Evolutionary conservation across 2,329 filamentous ascomycete genomes (phyloP).

Genomic region (Immersiporthe knoxdaviesiana): DNA sequence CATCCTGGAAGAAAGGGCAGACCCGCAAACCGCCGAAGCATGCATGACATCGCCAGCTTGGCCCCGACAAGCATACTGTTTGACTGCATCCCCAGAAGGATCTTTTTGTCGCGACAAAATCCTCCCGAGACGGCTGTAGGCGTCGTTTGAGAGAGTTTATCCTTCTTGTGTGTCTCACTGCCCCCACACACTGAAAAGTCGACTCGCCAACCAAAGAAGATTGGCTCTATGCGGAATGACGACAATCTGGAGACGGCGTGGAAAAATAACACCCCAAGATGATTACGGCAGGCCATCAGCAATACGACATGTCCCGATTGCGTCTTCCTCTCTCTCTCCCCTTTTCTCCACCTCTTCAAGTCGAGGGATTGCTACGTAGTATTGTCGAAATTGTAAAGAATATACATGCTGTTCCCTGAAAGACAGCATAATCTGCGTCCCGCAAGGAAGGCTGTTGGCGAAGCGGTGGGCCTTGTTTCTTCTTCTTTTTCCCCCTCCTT

Average conservation of each 20-base stretch:
- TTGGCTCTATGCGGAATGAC: background rate
- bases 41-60: constrained; percentile 17
- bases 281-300: background rate
- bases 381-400: background rate
- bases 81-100: constrained; percentile 4
- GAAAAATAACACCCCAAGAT: background rate
- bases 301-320: background rate
- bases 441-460: background rate
- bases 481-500: background rate
- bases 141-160: background rate
- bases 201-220: background rate
- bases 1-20: constrained; percentile 11
- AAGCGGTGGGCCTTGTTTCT: constrained; percentile 6
- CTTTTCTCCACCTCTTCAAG: constrained; percentile 9
- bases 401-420: background rate
- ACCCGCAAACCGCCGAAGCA: constrained; percentile 11
- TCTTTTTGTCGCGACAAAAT: background rate
- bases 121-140: background rate
- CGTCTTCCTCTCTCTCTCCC: background rate
- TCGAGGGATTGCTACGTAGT: background rate
- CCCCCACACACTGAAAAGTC: background rate
- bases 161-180: background rate
- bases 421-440: background rate
- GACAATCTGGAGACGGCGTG: background rate
- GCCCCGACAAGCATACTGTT: background rate